Base-by-base conservation (phyloP, 179 eudicot species). In the Dionaea muscipula region DNA sequence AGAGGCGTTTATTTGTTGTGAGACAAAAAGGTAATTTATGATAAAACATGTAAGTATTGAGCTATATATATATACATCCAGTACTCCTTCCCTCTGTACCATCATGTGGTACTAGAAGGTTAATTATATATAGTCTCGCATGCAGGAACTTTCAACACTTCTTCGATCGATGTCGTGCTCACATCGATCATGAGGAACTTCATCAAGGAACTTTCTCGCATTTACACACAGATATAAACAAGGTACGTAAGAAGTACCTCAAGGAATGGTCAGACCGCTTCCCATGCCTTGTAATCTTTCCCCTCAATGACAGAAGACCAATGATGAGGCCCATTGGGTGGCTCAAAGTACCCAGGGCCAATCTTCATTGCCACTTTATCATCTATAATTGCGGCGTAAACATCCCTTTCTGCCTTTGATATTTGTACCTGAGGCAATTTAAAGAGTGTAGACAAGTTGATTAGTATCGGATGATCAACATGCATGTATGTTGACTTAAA, bases 301-400 rank as follows among this genome's bases (percentile, higher is more conserved):
- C 96, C 99, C 72, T 93, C 85, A 7, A 47, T 14, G 16, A 85
- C 87, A 61, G 83, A 51, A 4, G 85, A 76, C 99, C 99, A 93
- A 22, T 69, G 61, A 58, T 68, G 72, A 31, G 75, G 24, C 28
- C 67, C 83, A 39, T 57, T 70, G 56, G 83, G 75, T 12, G 99
- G 96, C 52, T 85, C 90, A 53, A 81, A 93, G 40, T 82, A 66
- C 31, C 96, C 99, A 9, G 96, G 99, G 39, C 99, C 95, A 6
- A 93, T 88, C 75, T 93, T 93, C 95, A 93, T 71, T 20, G 90
- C 83, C 61, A 93, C 75, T 66, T 88, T 93, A 15, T 81, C 82
- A 60, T 85, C 95, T 46, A 88, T 66, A 17, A 72, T 39, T n/a
- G 99, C 99, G 44, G 85, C 99, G 52, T 93, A 93, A 22, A 88